Percentiles rank a stretch among this genome's conserved stretches.
These are phyloP conservation scores for Yamadazyma songkhlaensis DNA, from an alignment of 1,139 yeast genomes.

Conservation along the genomic window DNA sequence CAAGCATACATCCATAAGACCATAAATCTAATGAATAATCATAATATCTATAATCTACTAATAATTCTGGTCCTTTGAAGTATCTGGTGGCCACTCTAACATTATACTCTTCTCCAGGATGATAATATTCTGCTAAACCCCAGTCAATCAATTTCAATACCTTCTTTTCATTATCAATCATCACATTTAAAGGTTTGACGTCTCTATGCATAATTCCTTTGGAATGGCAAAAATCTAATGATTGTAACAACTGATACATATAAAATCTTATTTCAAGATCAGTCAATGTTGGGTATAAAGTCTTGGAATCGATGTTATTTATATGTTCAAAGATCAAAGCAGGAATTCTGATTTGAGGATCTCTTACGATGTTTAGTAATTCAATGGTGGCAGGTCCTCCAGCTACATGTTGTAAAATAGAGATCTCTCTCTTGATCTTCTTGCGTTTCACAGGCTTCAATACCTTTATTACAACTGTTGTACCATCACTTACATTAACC, in stretches of 20 bases:
- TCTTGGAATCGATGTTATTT: conserved; percentile 4
- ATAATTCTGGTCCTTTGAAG: conserved; percentile 9
- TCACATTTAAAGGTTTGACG: conserved; percentile 8
- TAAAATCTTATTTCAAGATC: conserved; percentile 7
- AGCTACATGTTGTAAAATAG: conserved; percentile 5
- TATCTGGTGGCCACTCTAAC: conserved; percentile 9
- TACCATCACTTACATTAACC: background rate
- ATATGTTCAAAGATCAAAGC: conserved; percentile 7
- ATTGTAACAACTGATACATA: conserved; percentile 6
- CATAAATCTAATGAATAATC: conserved; percentile 8
- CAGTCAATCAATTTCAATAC: conserved; percentile 7
- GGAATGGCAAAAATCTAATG: conserved; percentile 8
- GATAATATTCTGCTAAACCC: conserved; percentile 10
- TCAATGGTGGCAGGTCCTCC: conserved; percentile 6
- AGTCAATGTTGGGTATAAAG: conserved; percentile 7
- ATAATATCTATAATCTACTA: conserved; percentile 8
- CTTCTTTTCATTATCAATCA: conserved; percentile 6
- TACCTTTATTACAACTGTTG: conserved; percentile 6
- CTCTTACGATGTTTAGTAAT: conserved; percentile 5
- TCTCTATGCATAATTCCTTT: conserved; percentile 9
- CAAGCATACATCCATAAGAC: conserved; percentile 8
- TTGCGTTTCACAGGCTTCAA: conserved; percentile 8
- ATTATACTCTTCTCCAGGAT: conserved; percentile 8
- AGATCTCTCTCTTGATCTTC: conserved; percentile 8
- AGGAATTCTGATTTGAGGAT: conserved; percentile 4